Percentiles rank a stretch among this genome's conserved stretches.
phyloP scores from a whole-genome alignment of 2,329 filamentous ascomycete species.

The Penicillium brasilianum region DNA sequence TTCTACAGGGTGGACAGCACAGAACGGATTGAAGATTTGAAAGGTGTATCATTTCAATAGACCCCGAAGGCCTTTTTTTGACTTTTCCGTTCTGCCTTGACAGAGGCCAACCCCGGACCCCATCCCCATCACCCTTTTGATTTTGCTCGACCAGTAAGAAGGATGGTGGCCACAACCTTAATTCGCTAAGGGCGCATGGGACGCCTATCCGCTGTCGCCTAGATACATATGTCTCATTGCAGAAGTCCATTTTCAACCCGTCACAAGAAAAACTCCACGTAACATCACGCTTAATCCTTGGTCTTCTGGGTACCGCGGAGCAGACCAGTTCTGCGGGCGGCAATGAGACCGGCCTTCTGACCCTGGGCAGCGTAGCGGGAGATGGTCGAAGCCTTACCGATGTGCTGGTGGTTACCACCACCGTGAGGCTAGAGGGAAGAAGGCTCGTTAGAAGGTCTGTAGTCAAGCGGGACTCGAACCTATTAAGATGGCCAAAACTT shows the following conservation, averaged over 20 bases:
- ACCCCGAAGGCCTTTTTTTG: slow-evolving; percentile 31
- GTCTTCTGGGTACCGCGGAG: slow-evolving; percentile 99
- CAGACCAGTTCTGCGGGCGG: slow-evolving; percentile 98
- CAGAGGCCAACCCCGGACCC: slow-evolving; percentile 33
- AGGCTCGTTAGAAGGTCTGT: slow-evolving; percentile 25
- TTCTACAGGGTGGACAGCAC: slow-evolving; percentile 21
- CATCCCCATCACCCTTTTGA: slow-evolving; percentile 36
- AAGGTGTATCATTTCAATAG: slow-evolving; percentile 36
- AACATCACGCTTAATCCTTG: slow-evolving; percentile 79
- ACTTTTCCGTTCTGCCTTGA: slow-evolving; percentile 35
- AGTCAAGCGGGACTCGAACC: neutral
- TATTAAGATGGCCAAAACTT: slow-evolving; percentile 42
- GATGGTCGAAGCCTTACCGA: slow-evolving; percentile 99
- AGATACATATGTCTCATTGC: slow-evolving; percentile 51
- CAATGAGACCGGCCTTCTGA: slow-evolving; percentile 99
- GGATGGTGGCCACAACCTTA: slow-evolving; percentile 47
- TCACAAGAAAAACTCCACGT: slow-evolving; percentile 65
- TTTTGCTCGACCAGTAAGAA: slow-evolving; percentile 37
- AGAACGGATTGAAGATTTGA: slow-evolving; percentile 25
- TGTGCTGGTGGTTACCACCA: slow-evolving; percentile 99
- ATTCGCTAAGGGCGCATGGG: slow-evolving; percentile 47
- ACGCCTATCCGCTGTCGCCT: slow-evolving; percentile 47
- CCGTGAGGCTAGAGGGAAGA: slow-evolving; percentile 70
- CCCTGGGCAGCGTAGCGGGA: slow-evolving; percentile 95
- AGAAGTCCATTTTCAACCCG: slow-evolving; percentile 48